phyloP scores from a whole-genome alignment of 2,329 filamentous ascomycete species.

The Colletotrichum sp. region DNA sequence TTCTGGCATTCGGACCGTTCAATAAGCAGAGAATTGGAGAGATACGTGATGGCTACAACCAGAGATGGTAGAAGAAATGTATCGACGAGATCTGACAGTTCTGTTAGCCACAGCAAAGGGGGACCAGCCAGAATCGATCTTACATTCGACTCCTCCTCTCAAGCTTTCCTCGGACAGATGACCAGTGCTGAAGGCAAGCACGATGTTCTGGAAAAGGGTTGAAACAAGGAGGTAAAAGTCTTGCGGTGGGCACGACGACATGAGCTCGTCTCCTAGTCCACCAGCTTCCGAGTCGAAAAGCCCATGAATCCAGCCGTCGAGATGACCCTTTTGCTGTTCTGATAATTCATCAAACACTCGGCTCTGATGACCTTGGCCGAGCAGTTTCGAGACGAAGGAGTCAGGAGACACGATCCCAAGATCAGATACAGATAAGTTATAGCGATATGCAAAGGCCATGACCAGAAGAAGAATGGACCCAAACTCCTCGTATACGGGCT shows the following conservation, averaged over 20 bases:
- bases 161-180: slow-evolving; percentile 72
- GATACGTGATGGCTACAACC: slow-evolving; percentile 74
- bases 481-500: slow-evolving; percentile 87
- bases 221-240: slow-evolving; percentile 83
- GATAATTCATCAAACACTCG: slow-evolving; percentile 65
- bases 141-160: slow-evolving; percentile 78
- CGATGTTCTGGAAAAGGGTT: slow-evolving; percentile 77
- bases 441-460: slow-evolving; percentile 77
- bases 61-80: slow-evolving; percentile 82
- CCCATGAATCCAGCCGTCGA: slow-evolving; percentile 78
- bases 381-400: slow-evolving; percentile 72
- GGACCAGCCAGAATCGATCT: slow-evolving; percentile 33
- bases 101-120: slow-evolving; percentile 21
- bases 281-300: slow-evolving; percentile 77
- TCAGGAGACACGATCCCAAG: slow-evolving; percentile 64
- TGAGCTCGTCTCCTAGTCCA: slow-evolving; percentile 79
- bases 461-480: slow-evolving; percentile 77
- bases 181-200: slow-evolving; percentile 71
- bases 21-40: slow-evolving; percentile 73
- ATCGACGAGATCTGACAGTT: slow-evolving; percentile 69
- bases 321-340: slow-evolving; percentile 67
- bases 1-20: slow-evolving; percentile 68
- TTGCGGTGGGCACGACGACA: slow-evolving; percentile 82
- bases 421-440: slow-evolving; percentile 68
- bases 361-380: slow-evolving; percentile 64